Percentiles rank a stretch among this genome's conserved stretches.
phyloP scores from a whole-genome alignment of 2,329 filamentous ascomycete species.

The Arthrocladium fulminans region DNA sequence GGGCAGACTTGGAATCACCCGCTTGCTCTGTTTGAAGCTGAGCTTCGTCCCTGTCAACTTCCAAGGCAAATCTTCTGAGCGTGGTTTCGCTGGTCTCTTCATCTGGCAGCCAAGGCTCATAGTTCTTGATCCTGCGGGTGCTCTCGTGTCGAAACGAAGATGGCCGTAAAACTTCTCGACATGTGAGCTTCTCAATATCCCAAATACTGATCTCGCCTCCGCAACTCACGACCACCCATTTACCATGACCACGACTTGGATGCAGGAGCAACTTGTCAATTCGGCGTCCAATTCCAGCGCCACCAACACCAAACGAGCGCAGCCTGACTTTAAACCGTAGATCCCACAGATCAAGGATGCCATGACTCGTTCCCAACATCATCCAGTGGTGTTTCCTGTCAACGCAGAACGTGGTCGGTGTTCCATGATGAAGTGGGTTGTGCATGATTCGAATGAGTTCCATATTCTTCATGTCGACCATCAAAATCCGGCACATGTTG shows the following conservation, averaged over 20 bases:
- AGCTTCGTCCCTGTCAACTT: constrained; percentile 17
- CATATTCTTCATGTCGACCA: constrained; percentile 83
- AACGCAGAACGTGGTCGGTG: constrained; percentile 81
- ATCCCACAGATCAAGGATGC: constrained; percentile 90
- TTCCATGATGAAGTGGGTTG: constrained; percentile 86
- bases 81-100: constrained; percentile 81
- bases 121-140: constrained; percentile 44
- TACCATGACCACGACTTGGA: constrained; percentile 66
- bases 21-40: constrained; percentile 13
- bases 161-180: constrained; percentile 74
- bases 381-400: constrained; percentile 85
- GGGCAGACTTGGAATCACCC: background rate
- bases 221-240: constrained; percentile 80
- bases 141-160: constrained; percentile 14
- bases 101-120: constrained; percentile 81
- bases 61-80: constrained; percentile 70
- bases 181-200: constrained; percentile 85
- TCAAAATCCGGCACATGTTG: constrained; percentile 71
- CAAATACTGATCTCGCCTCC: constrained; percentile 90
- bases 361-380: constrained; percentile 82
- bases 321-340: constrained; percentile 84
- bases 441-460: constrained; percentile 66
- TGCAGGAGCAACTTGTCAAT: constrained; percentile 57
- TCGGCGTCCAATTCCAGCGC: constrained; percentile 50
- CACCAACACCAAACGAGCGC: constrained; percentile 79